phyloP scores from a whole-genome alignment of 2,329 filamentous ascomycete species.

The Paradendryphiella salina region DNA sequence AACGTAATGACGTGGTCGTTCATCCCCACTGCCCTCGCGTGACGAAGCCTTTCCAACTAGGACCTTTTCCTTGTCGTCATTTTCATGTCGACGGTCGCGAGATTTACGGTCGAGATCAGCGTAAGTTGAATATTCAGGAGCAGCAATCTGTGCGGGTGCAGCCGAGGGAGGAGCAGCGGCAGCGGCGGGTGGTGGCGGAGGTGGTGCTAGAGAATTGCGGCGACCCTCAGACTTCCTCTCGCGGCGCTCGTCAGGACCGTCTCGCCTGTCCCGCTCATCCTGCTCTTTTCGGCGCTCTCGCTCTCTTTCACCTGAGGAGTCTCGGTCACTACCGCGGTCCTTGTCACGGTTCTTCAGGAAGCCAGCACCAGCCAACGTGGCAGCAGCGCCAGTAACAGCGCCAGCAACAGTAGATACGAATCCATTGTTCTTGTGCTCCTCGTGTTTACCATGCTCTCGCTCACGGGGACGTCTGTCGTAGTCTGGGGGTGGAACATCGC shows the following conservation, averaged over 20 bases:
- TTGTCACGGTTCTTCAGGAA: conserved; percentile 39
- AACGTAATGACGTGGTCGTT: conserved; percentile 45
- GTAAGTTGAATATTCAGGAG: conserved; percentile 18
- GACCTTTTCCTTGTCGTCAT: conserved; percentile 34
- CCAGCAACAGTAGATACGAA: conserved; percentile 34
- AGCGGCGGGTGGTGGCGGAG: conserved; percentile 24
- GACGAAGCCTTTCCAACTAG: conserved; percentile 33
- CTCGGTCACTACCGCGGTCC: conserved; percentile 26
- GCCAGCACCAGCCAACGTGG: conserved; percentile 36
- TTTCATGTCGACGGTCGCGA: conserved; percentile 42
- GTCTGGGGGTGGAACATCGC: conserved; percentile 26
- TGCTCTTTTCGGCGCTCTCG: conserved; percentile 45
- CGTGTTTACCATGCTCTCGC: conserved; percentile 29
- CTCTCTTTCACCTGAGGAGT: conserved; percentile 39
- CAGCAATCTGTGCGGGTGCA: conserved; percentile 17
- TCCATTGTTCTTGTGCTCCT: conserved; percentile 12
- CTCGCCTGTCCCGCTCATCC: conserved; percentile 37
- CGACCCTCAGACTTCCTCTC: conserved; percentile 26
- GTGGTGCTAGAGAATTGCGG: conserved; percentile 22
- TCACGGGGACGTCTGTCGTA: conserved; percentile 43
- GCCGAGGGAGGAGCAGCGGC: conserved; percentile 19
- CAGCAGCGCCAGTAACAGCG: conserved; percentile 37
- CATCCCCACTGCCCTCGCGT: conserved; percentile 42
- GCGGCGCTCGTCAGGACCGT: conserved; percentile 34
- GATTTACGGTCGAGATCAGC: conserved; percentile 32